phyloP scores from a whole-genome alignment of 2,329 filamentous ascomycete species.

The Harringtonia lauricola region DNA sequence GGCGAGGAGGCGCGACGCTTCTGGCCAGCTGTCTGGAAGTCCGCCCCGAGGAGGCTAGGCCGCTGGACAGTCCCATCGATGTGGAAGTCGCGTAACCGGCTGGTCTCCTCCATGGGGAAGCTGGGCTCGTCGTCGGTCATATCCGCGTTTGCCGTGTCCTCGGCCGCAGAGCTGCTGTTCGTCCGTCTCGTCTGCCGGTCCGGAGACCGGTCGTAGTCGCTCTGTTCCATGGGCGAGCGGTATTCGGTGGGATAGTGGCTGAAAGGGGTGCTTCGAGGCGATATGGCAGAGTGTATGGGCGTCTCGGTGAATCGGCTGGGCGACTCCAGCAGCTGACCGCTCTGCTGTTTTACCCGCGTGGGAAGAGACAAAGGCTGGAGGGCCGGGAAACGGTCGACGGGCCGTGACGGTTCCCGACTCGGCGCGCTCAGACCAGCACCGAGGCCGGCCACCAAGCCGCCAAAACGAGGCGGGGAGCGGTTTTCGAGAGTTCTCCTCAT shows the following conservation, averaged over 20 bases:
- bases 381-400: conserved; percentile 23
- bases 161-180: conserved; percentile 32
- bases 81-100: conserved; percentile 27
- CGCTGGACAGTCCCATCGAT: conserved; percentile 28
- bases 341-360: conserved; percentile 25
- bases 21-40: conserved; percentile 31
- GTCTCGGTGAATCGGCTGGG: conserved; percentile 33
- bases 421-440: conserved; percentile 27
- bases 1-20: conserved; percentile 48
- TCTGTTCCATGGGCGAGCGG: conserved; percentile 29
- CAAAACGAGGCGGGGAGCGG: conserved; percentile 30
- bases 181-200: conserved; percentile 34
- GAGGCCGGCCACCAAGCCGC: conserved; percentile 28
- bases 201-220: conserved; percentile 34
- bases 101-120: conserved; percentile 33
- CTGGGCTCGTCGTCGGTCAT: conserved; percentile 38
- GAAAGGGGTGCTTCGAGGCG: conserved; percentile 33
- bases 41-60: conserved; percentile 9
- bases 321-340: conserved; percentile 28
- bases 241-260: conserved; percentile 23
- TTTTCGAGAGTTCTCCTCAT: conserved; percentile 33
- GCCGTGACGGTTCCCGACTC: conserved; percentile 20
- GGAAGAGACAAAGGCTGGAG: conserved; percentile 36
- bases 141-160: conserved; percentile 38
- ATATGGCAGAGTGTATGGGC: conserved; percentile 34